These are phyloP conservation scores for Podaxis sp. DNA, from an alignment of 768 basidiomycete genomes.

Conservation along the genomic window DNA sequence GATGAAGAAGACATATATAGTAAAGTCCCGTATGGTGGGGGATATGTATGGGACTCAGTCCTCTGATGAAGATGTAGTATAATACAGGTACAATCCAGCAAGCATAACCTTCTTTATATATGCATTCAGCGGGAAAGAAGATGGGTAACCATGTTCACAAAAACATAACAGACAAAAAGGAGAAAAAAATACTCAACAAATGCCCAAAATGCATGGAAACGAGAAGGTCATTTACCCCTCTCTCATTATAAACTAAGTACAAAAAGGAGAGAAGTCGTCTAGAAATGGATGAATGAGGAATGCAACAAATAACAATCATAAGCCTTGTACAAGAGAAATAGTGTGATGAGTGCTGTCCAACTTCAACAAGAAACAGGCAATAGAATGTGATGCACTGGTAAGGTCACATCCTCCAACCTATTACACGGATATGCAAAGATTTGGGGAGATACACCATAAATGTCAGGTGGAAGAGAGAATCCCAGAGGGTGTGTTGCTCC, in stretches of 20 bases:
- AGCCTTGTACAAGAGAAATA: not conserved
- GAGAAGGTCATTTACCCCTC: constrained; percentile 2
- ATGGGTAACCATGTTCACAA: constrained; percentile 9
- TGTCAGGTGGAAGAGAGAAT: constrained; percentile 16
- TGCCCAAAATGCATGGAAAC: not conserved
- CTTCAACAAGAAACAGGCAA: not conserved
- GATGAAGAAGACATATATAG: too few relatives aligned
- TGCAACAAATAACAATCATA: too few relatives aligned
- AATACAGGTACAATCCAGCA: not conserved
- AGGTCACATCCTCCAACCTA: constrained; percentile 12
- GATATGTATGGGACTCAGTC: too few relatives aligned
- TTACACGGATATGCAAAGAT: not conserved
- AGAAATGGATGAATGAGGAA: too few relatives aligned
- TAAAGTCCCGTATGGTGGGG: too few relatives aligned
- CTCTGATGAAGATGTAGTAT: not conserved
- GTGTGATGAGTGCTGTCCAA: constrained; percentile 3
- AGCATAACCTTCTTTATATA: constrained; percentile 11
- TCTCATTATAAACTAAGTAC: not conserved
- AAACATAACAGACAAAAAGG: not conserved
- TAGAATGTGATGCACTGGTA: constrained; percentile 15
- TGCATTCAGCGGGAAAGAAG: not conserved
- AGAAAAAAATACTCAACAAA: not conserved
- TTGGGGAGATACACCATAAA: constrained; percentile 8
- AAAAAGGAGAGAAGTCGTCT: too few relatives aligned
- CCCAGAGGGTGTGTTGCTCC: constrained; percentile 22